Percentiles rank a stretch among this genome's conserved stretches.
Evolutionary conservation across 306 rosid species (phyloP).

Genomic region (Arachis stenosperma): DNA sequence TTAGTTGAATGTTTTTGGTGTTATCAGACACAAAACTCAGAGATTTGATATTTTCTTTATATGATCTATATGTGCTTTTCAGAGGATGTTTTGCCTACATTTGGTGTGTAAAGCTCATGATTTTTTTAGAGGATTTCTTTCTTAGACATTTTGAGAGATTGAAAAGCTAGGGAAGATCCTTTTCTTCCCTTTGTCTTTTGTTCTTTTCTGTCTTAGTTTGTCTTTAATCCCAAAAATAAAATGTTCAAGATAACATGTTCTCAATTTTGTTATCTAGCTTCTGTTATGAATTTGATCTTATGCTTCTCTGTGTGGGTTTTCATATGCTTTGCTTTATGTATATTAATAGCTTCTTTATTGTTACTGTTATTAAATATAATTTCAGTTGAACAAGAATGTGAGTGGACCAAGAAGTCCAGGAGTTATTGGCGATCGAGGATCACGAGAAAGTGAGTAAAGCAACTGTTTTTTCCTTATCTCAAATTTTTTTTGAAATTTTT

Average conservation of each 20-base stretch:
- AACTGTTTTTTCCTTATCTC: slow-evolving; percentile 8
- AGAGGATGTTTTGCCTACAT: no score
- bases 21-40: neutral
- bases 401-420: slow-evolving; percentile 94
- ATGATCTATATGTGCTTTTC: neutral
- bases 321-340: slow-evolving; percentile 31
- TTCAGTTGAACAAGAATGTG: slow-evolving; percentile 89
- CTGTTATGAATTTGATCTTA: slow-evolving; percentile 27
- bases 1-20: neutral
- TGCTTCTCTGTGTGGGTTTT: slow-evolving; percentile 15
- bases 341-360: slow-evolving; percentile 25
- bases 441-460: slow-evolving; percentile 86
- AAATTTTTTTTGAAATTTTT: neutral
- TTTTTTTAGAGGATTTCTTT: no score
- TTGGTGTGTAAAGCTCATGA: no score
- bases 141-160: no score
- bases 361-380: slow-evolving; percentile 11
- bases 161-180: no score
- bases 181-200: no score
- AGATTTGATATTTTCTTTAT: slow-evolving; percentile 34
- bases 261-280: slow-evolving; percentile 20
- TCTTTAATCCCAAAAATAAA: no score
- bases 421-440: slow-evolving; percentile 95
- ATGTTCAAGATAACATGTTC: neutral
- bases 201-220: no score